Conservation (phyloP, 495 filamentous ascomycete species). For the Lophiotrema nucula region DNA sequence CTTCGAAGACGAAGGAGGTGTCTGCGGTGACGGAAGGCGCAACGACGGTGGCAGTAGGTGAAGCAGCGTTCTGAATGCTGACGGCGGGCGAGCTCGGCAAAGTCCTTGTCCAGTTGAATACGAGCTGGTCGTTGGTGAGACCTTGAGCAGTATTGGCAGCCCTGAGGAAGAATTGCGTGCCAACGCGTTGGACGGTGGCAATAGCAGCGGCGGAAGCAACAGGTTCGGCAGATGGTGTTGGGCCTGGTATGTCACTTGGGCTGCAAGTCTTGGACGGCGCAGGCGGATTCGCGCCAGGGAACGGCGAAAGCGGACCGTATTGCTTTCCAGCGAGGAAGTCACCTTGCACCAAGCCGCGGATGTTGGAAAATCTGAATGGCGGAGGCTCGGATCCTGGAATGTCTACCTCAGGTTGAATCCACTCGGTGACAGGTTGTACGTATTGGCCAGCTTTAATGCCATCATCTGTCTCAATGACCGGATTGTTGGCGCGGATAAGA, state of each 20-base stretch:
- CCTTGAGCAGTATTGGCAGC: conserved; percentile 20
- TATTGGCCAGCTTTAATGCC: conserved; percentile 45
- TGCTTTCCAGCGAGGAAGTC: conserved; percentile 32
- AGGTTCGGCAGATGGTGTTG: background rate
- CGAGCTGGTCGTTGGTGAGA: conserved; percentile 15
- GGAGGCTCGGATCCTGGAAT: conserved; percentile 38
- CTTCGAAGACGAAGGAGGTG: conserved; percentile 10
- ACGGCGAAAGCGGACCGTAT: conserved; percentile 36
- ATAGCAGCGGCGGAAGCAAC: conserved; percentile 1
- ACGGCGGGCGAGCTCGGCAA: conserved; percentile 6
- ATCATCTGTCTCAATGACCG: conserved; percentile 38
- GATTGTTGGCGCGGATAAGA: conserved; percentile 33
- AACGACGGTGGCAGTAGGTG: conserved; percentile 17
- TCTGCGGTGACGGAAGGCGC: conserved; percentile 18
- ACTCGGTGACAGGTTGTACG: conserved; percentile 44
- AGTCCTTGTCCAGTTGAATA: conserved; percentile 24
- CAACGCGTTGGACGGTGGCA: conserved; percentile 5
- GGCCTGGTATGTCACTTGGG: conserved; percentile 3
- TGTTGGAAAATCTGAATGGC: conserved; percentile 32
- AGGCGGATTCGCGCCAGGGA: conserved; percentile 32
- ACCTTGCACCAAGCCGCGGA: conserved; percentile 29
- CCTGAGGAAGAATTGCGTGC: conserved; percentile 16
- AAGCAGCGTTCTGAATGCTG: conserved; percentile 17
- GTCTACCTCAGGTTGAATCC: conserved; percentile 39
- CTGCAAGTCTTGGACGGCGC: conserved; percentile 11